Conservation (phyloP, 345 rosid species). For the Eucalyptus rudis region DNA sequence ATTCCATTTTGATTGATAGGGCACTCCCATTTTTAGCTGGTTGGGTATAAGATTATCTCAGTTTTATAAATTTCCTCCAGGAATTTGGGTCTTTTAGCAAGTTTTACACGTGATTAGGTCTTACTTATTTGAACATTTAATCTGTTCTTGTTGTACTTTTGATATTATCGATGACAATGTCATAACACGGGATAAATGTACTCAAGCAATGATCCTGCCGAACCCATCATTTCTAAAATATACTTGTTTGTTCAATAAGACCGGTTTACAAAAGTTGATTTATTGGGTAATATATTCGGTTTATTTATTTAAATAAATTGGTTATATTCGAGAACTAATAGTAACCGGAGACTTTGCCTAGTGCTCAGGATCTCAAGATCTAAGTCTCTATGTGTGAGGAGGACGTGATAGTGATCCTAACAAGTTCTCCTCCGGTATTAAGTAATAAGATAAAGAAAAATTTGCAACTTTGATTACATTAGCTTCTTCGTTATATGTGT, state of each 20-base stretch:
- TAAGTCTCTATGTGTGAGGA: not conserved
- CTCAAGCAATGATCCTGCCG: not conserved
- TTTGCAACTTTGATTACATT: not conserved
- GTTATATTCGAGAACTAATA: not conserved
- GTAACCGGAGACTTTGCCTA: not conserved
- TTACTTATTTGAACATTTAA: not conserved
- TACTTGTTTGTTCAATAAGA: not conserved
- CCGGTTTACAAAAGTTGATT: not conserved
- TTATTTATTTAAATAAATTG: not conserved
- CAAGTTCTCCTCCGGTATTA: not conserved
- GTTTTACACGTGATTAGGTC: not conserved
- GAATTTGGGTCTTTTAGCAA: not conserved
- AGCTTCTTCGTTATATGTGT: not conserved
- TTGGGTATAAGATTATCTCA: not conserved
- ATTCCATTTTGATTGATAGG: not conserved
- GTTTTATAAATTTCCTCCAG: not conserved
- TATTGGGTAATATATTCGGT: not conserved
- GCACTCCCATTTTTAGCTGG: not conserved
- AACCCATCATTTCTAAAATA: not conserved
- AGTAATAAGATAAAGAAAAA: not conserved
- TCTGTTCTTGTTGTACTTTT: not conserved
- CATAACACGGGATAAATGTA: not conserved
- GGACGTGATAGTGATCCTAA: not conserved
- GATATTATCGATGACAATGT: not conserved
- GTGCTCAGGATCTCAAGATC: not conserved